phyloP scores from a whole-genome alignment of 768 basidiomycete genomes.

The Cyclocybe aegerita region DNA sequence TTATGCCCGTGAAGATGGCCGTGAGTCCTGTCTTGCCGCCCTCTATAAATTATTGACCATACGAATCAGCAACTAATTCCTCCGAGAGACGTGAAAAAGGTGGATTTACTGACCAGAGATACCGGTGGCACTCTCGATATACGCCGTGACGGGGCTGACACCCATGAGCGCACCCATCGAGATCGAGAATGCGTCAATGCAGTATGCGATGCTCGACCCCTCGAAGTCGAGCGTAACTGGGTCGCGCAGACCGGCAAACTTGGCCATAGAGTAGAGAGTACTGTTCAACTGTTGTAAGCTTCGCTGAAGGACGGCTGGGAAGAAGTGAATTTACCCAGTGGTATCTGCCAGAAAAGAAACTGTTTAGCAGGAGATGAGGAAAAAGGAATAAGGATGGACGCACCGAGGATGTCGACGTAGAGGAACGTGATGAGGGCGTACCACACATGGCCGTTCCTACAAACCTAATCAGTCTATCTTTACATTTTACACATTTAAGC shows the following conservation, averaged over 20 bases:
- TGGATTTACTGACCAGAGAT: constrained; percentile 50
- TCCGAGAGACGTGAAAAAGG: not conserved
- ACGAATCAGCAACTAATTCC: not conserved
- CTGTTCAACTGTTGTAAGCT: constrained; percentile 40
- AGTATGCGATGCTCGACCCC: constrained; percentile 78
- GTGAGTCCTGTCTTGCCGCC: constrained; percentile 88
- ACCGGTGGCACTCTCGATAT: constrained; percentile 81
- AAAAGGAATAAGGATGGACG: constrained; percentile 16
- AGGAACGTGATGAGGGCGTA: constrained; percentile 88
- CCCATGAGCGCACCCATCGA: constrained; percentile 81
- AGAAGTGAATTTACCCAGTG: constrained; percentile 35
- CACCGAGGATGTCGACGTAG: constrained; percentile 83
- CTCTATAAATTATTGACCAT: constrained; percentile 42
- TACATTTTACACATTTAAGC: not conserved
- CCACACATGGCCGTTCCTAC: constrained; percentile 74
- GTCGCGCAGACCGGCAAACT: constrained; percentile 86
- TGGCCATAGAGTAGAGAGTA: constrained; percentile 89
- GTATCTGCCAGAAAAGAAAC: constrained; percentile 46
- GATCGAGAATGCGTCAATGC: constrained; percentile 79
- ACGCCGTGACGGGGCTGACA: constrained; percentile 80
- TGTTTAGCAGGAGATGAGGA: too few species aligned
- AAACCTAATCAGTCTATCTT: constrained; percentile 10
- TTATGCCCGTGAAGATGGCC: constrained; percentile 66
- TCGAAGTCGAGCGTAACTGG: constrained; percentile 86
- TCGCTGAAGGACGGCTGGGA: not conserved